Evolutionary conservation across 495 filamentous ascomycete genomes (phyloP).

Genomic region (Daldinia decipiens): DNA sequence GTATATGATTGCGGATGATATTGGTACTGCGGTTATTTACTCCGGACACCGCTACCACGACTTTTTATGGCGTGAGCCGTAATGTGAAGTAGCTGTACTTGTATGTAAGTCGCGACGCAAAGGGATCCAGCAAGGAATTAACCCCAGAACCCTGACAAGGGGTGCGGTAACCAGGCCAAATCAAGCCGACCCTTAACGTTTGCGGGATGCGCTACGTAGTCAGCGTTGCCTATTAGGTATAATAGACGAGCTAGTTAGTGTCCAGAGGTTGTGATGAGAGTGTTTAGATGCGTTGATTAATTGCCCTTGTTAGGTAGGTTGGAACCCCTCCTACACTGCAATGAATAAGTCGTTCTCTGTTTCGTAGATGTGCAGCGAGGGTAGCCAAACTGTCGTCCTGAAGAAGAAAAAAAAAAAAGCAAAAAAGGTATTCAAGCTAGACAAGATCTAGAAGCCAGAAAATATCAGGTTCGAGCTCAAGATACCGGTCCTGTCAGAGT

Average conservation of each 20-base stretch:
- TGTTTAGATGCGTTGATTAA: slow-evolving; percentile 38
- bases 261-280: slow-evolving; percentile 17
- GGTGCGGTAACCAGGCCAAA: slow-evolving; percentile 37
- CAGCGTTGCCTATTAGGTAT: slow-evolving; percentile 32
- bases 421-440: background rate
- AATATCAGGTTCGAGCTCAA: slow-evolving; percentile 22
- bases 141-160: slow-evolving; percentile 34
- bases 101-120: slow-evolving; percentile 33
- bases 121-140: slow-evolving; percentile 35
- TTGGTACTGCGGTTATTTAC: slow-evolving; percentile 34
- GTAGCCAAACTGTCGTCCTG: background rate
- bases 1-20: slow-evolving; percentile 31
- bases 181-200: slow-evolving; percentile 37
- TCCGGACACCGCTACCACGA: slow-evolving; percentile 19
- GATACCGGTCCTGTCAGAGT: slow-evolving; percentile 28
- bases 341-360: slow-evolving; percentile 24
- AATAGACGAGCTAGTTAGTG: slow-evolving; percentile 33
- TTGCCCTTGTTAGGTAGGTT: slow-evolving; percentile 29
- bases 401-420: background rate
- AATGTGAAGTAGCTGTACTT: slow-evolving; percentile 37
- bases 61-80: slow-evolving; percentile 13
- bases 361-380: slow-evolving; percentile 30
- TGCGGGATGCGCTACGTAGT: slow-evolving; percentile 43
- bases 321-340: slow-evolving; percentile 13
- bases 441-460: slow-evolving; percentile 15